Percentiles rank a stretch among this genome's conserved stretches.
Conservation (phyloP, 1,284 basidiomycete genomes). For the Sphaerobolus stellatus region DNA sequence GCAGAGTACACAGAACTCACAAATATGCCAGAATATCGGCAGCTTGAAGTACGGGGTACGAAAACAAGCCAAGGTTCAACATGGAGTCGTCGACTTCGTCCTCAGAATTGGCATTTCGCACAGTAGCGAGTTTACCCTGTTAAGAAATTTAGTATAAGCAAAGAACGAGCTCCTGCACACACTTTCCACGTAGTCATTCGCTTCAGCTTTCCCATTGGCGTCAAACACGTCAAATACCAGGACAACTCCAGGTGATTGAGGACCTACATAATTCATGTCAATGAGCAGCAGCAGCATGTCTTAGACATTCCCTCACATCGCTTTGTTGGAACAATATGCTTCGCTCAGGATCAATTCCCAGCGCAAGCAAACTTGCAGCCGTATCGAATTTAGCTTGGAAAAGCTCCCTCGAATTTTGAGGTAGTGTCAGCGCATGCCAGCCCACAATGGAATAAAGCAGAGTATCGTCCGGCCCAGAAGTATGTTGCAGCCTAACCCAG, state of each 20-base stretch:
- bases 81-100: slow-evolving; percentile 79
- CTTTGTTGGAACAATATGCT: slow-evolving; percentile 89
- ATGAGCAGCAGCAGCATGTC: too few species aligned
- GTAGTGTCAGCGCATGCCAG: slow-evolving; percentile 90
- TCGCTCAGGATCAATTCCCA: slow-evolving; percentile 79
- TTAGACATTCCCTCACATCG: slow-evolving; percentile 53
- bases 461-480: slow-evolving; percentile 55
- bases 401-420: slow-evolving; percentile 74
- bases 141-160: slow-evolving; percentile 7
- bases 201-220: slow-evolving; percentile 78
- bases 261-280: slow-evolving; percentile 64
- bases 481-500: slow-evolving; percentile 80
- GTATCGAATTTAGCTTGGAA: slow-evolving; percentile 69
- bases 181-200: slow-evolving; percentile 98
- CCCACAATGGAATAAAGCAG: slow-evolving; percentile 89
- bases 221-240: slow-evolving; percentile 88
- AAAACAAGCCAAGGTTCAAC: slow-evolving; percentile 83
- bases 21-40: slow-evolving; percentile 89
- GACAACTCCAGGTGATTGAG: slow-evolving; percentile 84
- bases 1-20: slow-evolving; percentile 38
- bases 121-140: slow-evolving; percentile 74
- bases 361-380: slow-evolving; percentile 80
- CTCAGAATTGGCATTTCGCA: slow-evolving; percentile 70
- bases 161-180: slow-evolving; percentile 17
- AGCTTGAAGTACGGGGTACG: slow-evolving; percentile 92